These are phyloP conservation scores for Chlorophyllum brunneum DNA, from an alignment of 768 basidiomycete species.

Conservation along the genomic window DNA sequence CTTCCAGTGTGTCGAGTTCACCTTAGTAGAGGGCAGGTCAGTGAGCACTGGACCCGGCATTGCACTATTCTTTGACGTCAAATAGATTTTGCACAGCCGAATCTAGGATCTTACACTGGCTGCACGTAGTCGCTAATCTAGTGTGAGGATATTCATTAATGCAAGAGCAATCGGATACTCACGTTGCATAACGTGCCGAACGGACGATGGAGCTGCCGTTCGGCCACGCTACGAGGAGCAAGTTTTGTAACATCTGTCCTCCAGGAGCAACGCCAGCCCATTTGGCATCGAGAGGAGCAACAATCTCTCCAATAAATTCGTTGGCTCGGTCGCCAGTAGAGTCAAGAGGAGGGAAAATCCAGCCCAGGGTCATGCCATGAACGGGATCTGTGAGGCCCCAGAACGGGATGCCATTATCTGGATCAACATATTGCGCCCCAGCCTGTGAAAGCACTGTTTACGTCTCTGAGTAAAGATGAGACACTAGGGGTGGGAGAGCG, in stretches of 20 bases:
- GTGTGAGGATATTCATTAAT: neutral
- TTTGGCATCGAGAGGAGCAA: conserved; percentile 48
- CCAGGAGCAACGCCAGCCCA: conserved; percentile 56
- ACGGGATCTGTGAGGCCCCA: conserved; percentile 39
- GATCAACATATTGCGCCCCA: conserved; percentile 49
- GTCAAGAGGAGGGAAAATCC: conserved; percentile 47
- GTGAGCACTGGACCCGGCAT: conserved; percentile 51
- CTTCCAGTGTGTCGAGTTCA: conserved; percentile 63
- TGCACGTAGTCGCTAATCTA: conserved; percentile 46
- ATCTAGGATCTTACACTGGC: conserved; percentile 36
- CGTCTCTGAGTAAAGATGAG: no score
- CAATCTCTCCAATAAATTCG: conserved; percentile 63
- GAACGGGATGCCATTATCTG: conserved; percentile 51
- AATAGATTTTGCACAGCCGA: no score
- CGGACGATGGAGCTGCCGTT: conserved; percentile 47
- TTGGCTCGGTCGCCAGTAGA: conserved; percentile 33
- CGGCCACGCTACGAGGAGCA: conserved; percentile 60
- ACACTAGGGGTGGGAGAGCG: no score
- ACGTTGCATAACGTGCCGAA: conserved; percentile 54
- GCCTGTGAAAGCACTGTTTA: no score
- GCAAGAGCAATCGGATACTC: conserved; percentile 21
- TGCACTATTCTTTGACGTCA: no score
- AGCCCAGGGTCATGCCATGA: conserved; percentile 42
- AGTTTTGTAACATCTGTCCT: conserved; percentile 51
- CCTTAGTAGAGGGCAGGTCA: conserved; percentile 41